phyloP scores from a whole-genome alignment of 2,329 filamentous ascomycete species.

The Ascocoryne sarcoides region DNA sequence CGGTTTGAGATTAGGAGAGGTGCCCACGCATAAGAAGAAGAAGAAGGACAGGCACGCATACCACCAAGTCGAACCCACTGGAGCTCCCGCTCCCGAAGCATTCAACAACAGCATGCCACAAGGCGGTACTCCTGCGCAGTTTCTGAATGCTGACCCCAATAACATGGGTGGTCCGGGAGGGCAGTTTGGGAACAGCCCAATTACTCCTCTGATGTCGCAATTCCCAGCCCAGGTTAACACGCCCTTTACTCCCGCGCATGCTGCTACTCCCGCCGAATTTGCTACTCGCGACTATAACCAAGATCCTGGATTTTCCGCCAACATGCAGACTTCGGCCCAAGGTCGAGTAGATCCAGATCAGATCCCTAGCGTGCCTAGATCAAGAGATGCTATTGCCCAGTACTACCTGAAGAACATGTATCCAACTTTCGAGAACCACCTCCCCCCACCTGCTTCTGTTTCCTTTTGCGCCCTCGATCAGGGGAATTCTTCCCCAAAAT shows the following conservation, averaged over 20 bases:
- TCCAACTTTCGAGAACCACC: conserved; percentile 88
- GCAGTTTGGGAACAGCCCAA: conserved; percentile 38
- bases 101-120: conserved; percentile 60
- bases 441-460: conserved; percentile 79
- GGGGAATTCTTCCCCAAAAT: conserved; percentile 93
- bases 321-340: conserved; percentile 54
- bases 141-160: conserved; percentile 47
- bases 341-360: conserved; percentile 81
- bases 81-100: conserved; percentile 48
- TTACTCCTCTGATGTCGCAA: conserved; percentile 41
- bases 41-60: conserved; percentile 96
- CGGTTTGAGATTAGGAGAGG: conserved; percentile 56
- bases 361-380: conserved; percentile 80
- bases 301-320: conserved; percentile 31
- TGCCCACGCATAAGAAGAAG: conserved; percentile 52
- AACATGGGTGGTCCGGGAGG: conserved; percentile 32
- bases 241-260: conserved; percentile 38
- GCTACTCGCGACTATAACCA: conserved; percentile 34
- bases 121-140: conserved; percentile 43
- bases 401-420: conserved; percentile 85
- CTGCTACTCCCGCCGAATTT: conserved; percentile 38
- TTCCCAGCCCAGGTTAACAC: conserved; percentile 52
- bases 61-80: conserved; percentile 68
- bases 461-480: conserved; percentile 94
- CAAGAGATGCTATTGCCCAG: conserved; percentile 72